phyloP scores from a whole-genome alignment of 179 eudicot genomes.

The Heliamphora ciliata region DNA sequence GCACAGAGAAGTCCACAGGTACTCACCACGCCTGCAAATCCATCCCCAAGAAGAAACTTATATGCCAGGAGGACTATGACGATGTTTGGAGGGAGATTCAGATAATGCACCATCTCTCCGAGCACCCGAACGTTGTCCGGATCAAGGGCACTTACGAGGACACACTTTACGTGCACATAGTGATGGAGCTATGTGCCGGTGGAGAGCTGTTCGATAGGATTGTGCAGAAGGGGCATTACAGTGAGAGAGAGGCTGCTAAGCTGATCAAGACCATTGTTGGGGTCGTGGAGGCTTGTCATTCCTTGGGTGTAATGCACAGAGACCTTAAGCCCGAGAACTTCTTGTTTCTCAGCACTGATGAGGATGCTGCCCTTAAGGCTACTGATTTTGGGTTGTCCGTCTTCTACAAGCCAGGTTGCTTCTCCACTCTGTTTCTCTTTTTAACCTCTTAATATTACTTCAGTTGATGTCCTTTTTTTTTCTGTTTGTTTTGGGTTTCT shows the following conservation, averaged over 20 bases:
- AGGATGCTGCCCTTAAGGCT: constrained; percentile 44
- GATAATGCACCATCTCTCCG: constrained; percentile 43
- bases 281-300: too few relatives aligned
- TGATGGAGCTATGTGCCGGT: too few relatives aligned
- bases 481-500: background rate
- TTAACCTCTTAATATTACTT: too few relatives aligned
- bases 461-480: too few relatives aligned
- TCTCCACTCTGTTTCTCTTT: too few relatives aligned
- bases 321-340: constrained; percentile 38
- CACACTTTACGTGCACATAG: constrained; percentile 31
- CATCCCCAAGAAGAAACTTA: constrained; percentile 37
- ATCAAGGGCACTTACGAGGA: constrained; percentile 39
- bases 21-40: constrained; percentile 31
- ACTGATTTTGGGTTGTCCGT: constrained; percentile 24
- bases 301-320: too few relatives aligned
- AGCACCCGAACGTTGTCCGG: constrained; percentile 36
- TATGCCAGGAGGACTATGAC: constrained; percentile 38
- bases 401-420: constrained; percentile 34
- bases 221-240: constrained; percentile 29
- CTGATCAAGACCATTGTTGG: constrained; percentile 30
- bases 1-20: constrained; percentile 32
- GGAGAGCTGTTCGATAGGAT: too few relatives aligned
- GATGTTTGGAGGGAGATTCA: constrained; percentile 47
- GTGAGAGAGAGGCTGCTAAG: constrained; percentile 39
- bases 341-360: constrained; percentile 30